Base-by-base conservation (phyloP, 2,329 filamentous ascomycete genomes). In the Phaeosphaeriaceae sp. region DNA sequence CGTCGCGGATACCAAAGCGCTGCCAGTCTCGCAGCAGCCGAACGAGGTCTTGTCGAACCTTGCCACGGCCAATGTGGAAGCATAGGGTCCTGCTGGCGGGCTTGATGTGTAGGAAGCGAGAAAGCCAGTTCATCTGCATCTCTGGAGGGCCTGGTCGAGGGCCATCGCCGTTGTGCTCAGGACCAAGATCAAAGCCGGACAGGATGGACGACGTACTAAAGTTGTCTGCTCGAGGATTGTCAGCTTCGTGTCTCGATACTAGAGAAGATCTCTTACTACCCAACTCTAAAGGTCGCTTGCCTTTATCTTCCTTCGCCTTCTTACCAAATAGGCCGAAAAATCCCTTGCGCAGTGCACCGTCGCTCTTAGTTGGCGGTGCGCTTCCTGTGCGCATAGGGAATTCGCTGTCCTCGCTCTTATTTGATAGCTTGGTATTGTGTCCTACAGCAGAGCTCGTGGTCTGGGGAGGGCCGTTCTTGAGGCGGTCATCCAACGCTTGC, bases 101-200 rank as follows among this genome's bases (percentile, higher is more conserved):
- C 75, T 95, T 97, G 72, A 97, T 89, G 54, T 92, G 88, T 80
- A 98, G 92, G 47, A 98, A 87, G 17, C 92, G 90, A 27, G 92
- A 90, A 53, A 98, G 86, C 93, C 94, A 97, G 67, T 90, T 96
- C 71, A 66, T 70, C 51, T 78, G 92, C 89, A 72, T 63, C 63
- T 80, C 66, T 54, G 73, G 59, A 56, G 76, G 57, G 51, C 67
- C 60, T 48, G 61, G 31, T n/a, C 63, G 72, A 57, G 56, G 67
- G 57, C 49, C 31, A 42, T 90, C 77, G 84, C 73, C 61, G 79
- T 79, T 63, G 48, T 60, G 57, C 10, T 70, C 68, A 70, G 60
- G 55, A 1, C 74, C 76, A 76, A 58, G 74, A 59, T 78, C 65
- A 68, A 78, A 68, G 54, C 63, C 63, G 11, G 73, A 72, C n/a